These are phyloP conservation scores for Melastoma candidum DNA, from an alignment of 441 rosid species.

Conservation along the genomic window DNA sequence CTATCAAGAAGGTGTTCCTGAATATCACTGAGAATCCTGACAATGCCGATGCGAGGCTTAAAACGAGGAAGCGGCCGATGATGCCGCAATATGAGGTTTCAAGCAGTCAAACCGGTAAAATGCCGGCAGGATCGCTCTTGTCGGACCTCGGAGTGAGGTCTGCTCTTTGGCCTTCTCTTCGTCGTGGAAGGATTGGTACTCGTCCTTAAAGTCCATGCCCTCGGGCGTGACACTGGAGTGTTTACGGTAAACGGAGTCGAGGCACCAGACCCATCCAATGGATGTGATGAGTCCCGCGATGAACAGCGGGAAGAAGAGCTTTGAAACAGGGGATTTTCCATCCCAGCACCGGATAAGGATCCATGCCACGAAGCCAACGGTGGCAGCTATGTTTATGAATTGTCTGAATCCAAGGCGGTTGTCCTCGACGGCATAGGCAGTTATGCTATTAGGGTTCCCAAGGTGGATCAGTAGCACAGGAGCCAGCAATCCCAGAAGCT, in stretches of 20 bases:
- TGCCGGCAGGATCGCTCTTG: not conserved
- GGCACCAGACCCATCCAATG: not conserved
- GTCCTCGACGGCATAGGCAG: not conserved
- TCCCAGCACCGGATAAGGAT: constrained; percentile 4
- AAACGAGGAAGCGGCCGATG: not conserved
- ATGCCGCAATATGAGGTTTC: too few species aligned
- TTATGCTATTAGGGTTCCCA: not conserved
- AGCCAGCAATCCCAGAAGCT: constrained; percentile 1
- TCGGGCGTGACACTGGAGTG: not conserved
- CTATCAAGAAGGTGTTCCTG: constrained; percentile 1
- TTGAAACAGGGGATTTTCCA: not conserved
- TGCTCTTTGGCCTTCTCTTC: not conserved
- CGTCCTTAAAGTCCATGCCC: not conserved
- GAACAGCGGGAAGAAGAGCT: not conserved
- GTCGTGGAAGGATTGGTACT: not conserved
- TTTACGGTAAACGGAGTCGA: constrained; percentile 1
- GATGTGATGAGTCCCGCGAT: not conserved
- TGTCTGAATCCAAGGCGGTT: constrained; percentile 5
- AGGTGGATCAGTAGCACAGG: constrained; percentile 8
- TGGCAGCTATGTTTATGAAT: not conserved
- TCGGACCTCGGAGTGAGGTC: too few species aligned
- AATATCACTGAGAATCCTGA: constrained; percentile 3
- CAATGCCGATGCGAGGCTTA: not conserved
- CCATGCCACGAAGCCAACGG: not conserved
- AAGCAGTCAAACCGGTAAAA: not conserved